Percentiles rank a stretch among this genome's conserved stretches.
phyloP scores from a whole-genome alignment of 2,329 filamentous ascomycete species.

The Nemania sp. region DNA sequence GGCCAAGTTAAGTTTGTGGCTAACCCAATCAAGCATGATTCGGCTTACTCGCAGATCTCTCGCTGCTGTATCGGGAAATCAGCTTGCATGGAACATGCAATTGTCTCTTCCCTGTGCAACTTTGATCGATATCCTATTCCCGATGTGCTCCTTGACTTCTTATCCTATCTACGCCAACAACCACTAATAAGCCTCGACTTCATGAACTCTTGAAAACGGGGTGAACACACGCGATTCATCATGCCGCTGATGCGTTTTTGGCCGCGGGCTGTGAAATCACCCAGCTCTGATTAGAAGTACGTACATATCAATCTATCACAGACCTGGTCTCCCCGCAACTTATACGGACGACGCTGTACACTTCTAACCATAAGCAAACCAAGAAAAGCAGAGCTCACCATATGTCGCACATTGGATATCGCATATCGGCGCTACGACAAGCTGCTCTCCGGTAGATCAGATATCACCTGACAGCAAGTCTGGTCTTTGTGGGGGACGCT shows the following conservation, averaged over 20 bases:
- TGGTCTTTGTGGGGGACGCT: neutral
- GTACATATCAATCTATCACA: too few relatives aligned
- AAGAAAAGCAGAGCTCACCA: neutral
- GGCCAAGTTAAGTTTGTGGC: neutral
- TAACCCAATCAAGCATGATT: constrained; percentile 9
- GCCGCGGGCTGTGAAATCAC: too few relatives aligned
- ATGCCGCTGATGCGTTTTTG: too few relatives aligned
- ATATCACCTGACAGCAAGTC: neutral
- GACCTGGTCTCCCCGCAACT: neutral
- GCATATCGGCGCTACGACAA: neutral
- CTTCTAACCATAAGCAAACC: neutral
- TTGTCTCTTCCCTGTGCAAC: constrained; percentile 1
- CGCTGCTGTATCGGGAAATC: neutral
- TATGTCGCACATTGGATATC: neutral
- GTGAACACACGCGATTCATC: neutral
- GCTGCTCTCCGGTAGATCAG: neutral
- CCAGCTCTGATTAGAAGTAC: too few relatives aligned
- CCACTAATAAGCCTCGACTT: neutral
- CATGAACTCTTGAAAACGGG: neutral
- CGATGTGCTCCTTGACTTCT: too few relatives aligned
- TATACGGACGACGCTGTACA: neutral
- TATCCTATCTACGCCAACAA: constrained; percentile 1
- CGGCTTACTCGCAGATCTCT: constrained; percentile 2
- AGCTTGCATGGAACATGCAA: neutral
- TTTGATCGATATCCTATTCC: neutral